These are phyloP conservation scores for Cytauxzoon felis DNA, from an alignment of 169 alveolate species.

Conservation along the genomic window DNA sequence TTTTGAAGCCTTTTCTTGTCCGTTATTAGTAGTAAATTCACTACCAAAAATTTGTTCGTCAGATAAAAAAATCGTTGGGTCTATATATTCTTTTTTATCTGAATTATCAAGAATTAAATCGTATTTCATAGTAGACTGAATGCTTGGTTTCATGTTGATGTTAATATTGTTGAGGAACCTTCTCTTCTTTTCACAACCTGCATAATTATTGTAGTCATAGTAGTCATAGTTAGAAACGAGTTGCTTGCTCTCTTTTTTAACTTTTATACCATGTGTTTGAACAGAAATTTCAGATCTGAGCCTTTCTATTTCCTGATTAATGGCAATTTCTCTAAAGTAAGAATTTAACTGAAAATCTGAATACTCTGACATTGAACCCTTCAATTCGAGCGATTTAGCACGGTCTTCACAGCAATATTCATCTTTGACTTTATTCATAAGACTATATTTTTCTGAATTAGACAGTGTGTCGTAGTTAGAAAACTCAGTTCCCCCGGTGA, in stretches of 20 bases:
- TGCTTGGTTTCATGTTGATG: constrained; percentile 12
- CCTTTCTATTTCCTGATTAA: constrained; percentile 79
- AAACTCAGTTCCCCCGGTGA: too few relatives aligned
- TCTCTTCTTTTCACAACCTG: constrained; percentile 3
- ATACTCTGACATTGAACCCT: constrained; percentile 74
- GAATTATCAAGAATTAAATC: background rate
- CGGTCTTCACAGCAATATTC: constrained; percentile 75
- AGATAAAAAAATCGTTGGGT: constrained; percentile 31
- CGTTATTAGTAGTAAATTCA: constrained; percentile 1
- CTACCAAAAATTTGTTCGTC: constrained; percentile 53
- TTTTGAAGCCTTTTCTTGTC: background rate
- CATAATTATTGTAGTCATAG: background rate
- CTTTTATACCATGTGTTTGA: constrained; percentile 22
- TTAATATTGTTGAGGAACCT: constrained; percentile 32
- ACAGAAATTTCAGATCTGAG: constrained; percentile 68
- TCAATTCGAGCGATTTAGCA: constrained; percentile 66
- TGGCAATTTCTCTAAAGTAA: constrained; percentile 74
- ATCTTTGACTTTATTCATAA: constrained; percentile 76
- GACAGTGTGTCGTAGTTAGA: constrained; percentile 67
- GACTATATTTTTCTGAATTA: constrained; percentile 70
- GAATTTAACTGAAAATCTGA: constrained; percentile 79
- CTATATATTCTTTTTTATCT: constrained; percentile 11
- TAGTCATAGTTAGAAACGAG: too few relatives aligned
- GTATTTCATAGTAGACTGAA: too few relatives aligned
- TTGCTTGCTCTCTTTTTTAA: background rate